Evolutionary conservation across 805 yeast species (phyloP).

Genomic region (Kodamaea kaohsiungensis): DNA sequence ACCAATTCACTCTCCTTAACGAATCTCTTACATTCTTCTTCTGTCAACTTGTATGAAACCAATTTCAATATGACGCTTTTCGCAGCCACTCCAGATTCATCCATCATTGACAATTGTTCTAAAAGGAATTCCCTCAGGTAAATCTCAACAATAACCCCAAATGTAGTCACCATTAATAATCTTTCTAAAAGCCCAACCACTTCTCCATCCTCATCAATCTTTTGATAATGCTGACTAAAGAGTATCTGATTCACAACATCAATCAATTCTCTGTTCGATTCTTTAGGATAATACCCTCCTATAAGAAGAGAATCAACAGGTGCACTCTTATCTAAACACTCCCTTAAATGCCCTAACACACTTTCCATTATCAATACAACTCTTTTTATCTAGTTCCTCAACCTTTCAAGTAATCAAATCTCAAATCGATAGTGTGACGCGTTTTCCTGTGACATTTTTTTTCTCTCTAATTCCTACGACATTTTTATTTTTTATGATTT

Average conservation of each 20-base stretch:
- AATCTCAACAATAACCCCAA: background rate
- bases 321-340: background rate
- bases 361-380: background rate
- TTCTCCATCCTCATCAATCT: background rate
- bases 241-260: background rate
- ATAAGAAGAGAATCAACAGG: background rate
- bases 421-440: too few relatives aligned
- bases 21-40: conserved; percentile 1
- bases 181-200: background rate
- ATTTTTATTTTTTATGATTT: too few relatives aligned
- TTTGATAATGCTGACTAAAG: background rate
- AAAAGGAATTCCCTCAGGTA: conserved; percentile 4
- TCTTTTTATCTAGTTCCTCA: too few relatives aligned
- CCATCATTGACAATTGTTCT: background rate
- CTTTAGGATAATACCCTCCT: background rate
- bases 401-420: too few relatives aligned
- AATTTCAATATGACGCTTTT: background rate
- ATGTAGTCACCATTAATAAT: background rate
- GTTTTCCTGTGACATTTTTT: too few relatives aligned
- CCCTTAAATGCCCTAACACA: background rate
- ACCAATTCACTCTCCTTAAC: background rate
- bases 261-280: background rate
- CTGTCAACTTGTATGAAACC: background rate
- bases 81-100: background rate
- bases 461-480: background rate